These are phyloP conservation scores for Hypomyces rosellus DNA, from an alignment of 2,329 filamentous ascomycete genomes.

Conservation along the genomic window DNA sequence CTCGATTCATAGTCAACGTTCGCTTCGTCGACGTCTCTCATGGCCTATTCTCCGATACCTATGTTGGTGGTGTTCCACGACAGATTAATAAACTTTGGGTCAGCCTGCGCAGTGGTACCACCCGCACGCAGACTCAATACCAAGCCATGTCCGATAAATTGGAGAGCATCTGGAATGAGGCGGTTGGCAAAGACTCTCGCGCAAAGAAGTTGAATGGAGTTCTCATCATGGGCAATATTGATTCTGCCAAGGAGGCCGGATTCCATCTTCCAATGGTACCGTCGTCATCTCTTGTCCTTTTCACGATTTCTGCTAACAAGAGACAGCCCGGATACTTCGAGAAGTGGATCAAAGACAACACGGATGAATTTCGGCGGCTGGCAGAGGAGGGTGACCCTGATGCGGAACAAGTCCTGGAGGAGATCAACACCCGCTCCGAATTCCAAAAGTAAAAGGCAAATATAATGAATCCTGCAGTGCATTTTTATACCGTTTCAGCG, in stretches of 20 bases:
- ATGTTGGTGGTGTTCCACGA: slow-evolving; percentile 5
- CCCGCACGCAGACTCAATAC: slow-evolving; percentile 3
- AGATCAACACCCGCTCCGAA: slow-evolving; percentile 6
- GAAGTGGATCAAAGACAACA: slow-evolving; percentile 11
- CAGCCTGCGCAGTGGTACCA: slow-evolving; percentile 7
- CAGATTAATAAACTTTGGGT: slow-evolving; percentile 10
- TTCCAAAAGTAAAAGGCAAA: slow-evolving; percentile 5
- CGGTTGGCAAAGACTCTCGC: slow-evolving; percentile 4
- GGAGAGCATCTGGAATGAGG: slow-evolving; percentile 7
- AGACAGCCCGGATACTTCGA: slow-evolving; percentile 8
- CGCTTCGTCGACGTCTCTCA: slow-evolving; percentile 9
- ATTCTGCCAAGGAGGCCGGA: slow-evolving; percentile 9
- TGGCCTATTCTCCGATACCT: slow-evolving; percentile 5
- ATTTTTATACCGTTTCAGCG: too few relatives aligned
- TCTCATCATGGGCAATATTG: slow-evolving; percentile 7
- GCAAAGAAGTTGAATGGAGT: slow-evolving; percentile 3
- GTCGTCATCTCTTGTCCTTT: too few relatives aligned
- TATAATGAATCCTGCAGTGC: too few relatives aligned
- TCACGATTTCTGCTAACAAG: not conserved
- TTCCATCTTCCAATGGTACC: slow-evolving; percentile 10
- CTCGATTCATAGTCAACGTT: slow-evolving; percentile 11
- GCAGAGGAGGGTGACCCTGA: slow-evolving; percentile 7
- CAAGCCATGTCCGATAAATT: slow-evolving; percentile 11
- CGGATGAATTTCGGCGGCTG: slow-evolving; percentile 5
- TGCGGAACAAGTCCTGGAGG: slow-evolving; percentile 7